Base-by-base conservation (phyloP, 352 stramenopile genomes). In the Phytopythium ostracodes region DNA sequence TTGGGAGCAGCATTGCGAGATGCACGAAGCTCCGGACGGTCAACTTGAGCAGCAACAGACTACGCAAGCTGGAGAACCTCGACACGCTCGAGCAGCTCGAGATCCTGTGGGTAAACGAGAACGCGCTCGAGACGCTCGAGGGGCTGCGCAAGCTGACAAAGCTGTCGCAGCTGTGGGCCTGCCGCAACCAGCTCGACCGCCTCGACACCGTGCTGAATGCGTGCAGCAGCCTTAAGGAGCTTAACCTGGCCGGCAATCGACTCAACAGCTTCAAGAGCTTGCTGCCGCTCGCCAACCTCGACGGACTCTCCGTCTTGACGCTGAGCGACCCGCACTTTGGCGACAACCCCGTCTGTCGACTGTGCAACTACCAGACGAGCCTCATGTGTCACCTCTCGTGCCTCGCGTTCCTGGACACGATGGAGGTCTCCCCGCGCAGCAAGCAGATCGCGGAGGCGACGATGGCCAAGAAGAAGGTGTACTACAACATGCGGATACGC, bases 401-500 rank as follows among this genome's bases (percentile, higher is more conserved):
- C 14, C 75, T 96, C 3, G 63, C 62, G 20, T 87, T 72, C 38
- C 66, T 96, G 27, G 88, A 97, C 59, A 92, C 84, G 9, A 60
- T 88, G 20, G 81, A 94, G 58, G 55, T 98, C 4, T 88, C 76
- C 17, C 56, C 81, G 10, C 75, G 88, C 3, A 93, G 84, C 56
- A 97, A 96, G 57, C 79, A 93, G 63, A 87, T 96, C 55, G 89
- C 91, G 2, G 87, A 97, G 31, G 79, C 86, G 12, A 97, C 92
- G 0, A 96, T 97, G 82, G 82, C 96, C 61, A 98, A 97, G 72
- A 98, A 98, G 75, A 94, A 89, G 62, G 97, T 98, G 86, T 98
- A 97, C 75, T 98, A 97, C 72, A 97, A 97, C 73, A 97, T 98
- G 89, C 81, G 89, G 12, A 97, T 96, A 59, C 95, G 96, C 35